Percentiles rank a stretch among this genome's conserved stretches.
These are phyloP conservation scores for Spergularia marina DNA, from an alignment of 148 eudicot genomes.

Conservation along the genomic window DNA sequence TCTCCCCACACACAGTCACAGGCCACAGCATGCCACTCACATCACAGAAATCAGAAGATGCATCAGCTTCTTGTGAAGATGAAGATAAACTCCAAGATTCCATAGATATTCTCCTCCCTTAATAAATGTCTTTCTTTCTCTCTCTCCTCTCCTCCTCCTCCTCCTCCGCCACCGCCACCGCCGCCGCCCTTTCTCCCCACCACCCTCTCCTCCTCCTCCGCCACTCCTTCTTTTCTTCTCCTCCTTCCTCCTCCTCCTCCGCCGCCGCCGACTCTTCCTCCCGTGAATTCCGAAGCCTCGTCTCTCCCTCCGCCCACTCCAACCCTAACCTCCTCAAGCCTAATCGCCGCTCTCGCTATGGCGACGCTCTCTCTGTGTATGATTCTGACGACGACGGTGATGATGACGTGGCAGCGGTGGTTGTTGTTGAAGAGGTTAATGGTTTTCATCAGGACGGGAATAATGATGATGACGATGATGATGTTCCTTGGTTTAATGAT, in stretches of 20 bases:
- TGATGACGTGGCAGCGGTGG: slow-evolving; percentile 22
- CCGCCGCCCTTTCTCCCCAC: slow-evolving; percentile 37
- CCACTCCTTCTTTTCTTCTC: slow-evolving; percentile 23
- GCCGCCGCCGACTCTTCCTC: neutral
- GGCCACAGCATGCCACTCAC: neutral
- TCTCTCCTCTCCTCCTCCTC: slow-evolving; percentile 20
- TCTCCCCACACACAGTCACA: too few species aligned
- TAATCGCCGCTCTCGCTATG: slow-evolving; percentile 56
- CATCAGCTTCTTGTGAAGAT: neutral
- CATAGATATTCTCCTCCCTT: neutral
- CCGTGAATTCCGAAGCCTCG: neutral
- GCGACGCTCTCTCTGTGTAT: slow-evolving; percentile 43
- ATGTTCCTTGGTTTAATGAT: slow-evolving; percentile 24
- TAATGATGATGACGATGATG: slow-evolving; percentile 30
- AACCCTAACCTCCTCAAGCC: slow-evolving; percentile 65
- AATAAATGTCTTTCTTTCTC: slow-evolving; percentile 26
- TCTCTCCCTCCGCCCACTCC: slow-evolving; percentile 51
- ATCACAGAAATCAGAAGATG: slow-evolving; percentile 1
- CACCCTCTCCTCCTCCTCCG: slow-evolving; percentile 19
- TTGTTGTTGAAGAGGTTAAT: slow-evolving; percentile 29
- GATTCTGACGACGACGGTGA: slow-evolving; percentile 38
- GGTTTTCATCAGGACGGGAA: slow-evolving; percentile 20
- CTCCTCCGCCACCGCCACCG: slow-evolving; percentile 1
- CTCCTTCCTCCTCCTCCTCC: slow-evolving; percentile 8
- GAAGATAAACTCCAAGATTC: neutral